Percentiles rank a stretch among this genome's conserved stretches.
Evolutionary conservation across 129 eudicot genomes (phyloP).

Genomic region (Lonicera japonica): DNA sequence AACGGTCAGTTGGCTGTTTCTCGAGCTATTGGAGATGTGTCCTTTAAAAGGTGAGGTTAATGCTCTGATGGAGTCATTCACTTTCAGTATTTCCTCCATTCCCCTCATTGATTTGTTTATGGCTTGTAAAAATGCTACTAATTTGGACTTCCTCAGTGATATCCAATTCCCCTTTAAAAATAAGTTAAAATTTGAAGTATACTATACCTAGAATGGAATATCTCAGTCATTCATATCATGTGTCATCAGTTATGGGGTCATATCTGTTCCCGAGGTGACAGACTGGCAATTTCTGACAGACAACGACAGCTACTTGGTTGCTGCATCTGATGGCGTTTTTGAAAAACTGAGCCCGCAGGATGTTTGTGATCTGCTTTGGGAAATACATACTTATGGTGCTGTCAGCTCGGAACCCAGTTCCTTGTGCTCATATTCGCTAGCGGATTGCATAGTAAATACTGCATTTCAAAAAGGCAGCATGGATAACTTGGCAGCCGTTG

Average conservation of each 20-base stretch:
- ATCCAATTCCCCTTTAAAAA: not conserved
- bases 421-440: constrained; percentile 66
- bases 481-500: constrained; percentile 87
- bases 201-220: not conserved
- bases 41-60: constrained; percentile 63
- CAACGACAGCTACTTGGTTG: constrained; percentile 84
- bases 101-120: not conserved
- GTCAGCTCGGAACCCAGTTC: constrained; percentile 37
- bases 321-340: constrained; percentile 87
- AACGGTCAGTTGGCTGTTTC: constrained; percentile 96
- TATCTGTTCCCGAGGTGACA: constrained; percentile 80
- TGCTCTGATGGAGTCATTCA: not conserved
- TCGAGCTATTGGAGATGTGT: constrained; percentile 87
- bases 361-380: constrained; percentile 83
- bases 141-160: not conserved
- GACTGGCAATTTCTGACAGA: constrained; percentile 68
- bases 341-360: constrained; percentile 76
- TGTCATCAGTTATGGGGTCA: constrained; percentile 75
- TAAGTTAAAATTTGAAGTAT: not conserved
- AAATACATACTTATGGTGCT: constrained; percentile 38
- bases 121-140: not conserved
- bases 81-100: not conserved
- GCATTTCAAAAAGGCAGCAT: constrained; percentile 74
- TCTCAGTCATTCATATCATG: constrained; percentile 21
- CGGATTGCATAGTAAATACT: constrained; percentile 80